These are phyloP conservation scores for Aspergillus pseudoterreus DNA, from an alignment of 2,329 filamentous ascomycete genomes.

Conservation along the genomic window DNA sequence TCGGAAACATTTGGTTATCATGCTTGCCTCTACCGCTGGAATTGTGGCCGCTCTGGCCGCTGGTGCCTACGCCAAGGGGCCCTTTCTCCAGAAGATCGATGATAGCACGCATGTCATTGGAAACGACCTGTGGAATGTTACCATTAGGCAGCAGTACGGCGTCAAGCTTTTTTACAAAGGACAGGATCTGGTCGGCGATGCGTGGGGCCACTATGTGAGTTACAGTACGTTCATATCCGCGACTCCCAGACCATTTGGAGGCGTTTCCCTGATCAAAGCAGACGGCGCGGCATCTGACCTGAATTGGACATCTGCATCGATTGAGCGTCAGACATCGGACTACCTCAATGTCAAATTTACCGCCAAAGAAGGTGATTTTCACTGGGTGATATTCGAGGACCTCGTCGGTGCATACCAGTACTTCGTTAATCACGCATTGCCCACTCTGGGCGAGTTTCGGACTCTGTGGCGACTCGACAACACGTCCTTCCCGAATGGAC, in stretches of 20 bases:
- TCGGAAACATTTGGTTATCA: background rate
- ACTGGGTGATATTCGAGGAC: constrained; percentile 51
- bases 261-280: constrained; percentile 14
- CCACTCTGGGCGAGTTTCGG: constrained; percentile 49
- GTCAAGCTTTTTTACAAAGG: constrained; percentile 41
- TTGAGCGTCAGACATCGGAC: constrained; percentile 39
- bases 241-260: too few species aligned
- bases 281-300: constrained; percentile 48
- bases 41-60: background rate
- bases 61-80: constrained; percentile 1
- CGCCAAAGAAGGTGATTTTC: constrained; percentile 47
- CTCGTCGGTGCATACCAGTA: constrained; percentile 55
- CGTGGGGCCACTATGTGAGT: constrained; percentile 44
- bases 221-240: constrained; percentile 33
- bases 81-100: constrained; percentile 14
- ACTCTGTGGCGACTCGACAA: constrained; percentile 52
- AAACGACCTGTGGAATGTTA: constrained; percentile 43
- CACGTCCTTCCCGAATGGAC: constrained; percentile 45
- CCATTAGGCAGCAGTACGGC: constrained; percentile 35
- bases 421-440: constrained; percentile 50
- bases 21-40: background rate
- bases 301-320: constrained; percentile 46
- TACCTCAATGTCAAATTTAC: constrained; percentile 50
- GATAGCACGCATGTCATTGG: constrained; percentile 24
- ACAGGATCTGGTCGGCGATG: constrained; percentile 40